A percentile compares a stretch with the other conserved stretches of the same genome.
Evolutionary conservation across 208 protist species (phyloP).

Genomic region (Angomonas desouzai): DNA sequence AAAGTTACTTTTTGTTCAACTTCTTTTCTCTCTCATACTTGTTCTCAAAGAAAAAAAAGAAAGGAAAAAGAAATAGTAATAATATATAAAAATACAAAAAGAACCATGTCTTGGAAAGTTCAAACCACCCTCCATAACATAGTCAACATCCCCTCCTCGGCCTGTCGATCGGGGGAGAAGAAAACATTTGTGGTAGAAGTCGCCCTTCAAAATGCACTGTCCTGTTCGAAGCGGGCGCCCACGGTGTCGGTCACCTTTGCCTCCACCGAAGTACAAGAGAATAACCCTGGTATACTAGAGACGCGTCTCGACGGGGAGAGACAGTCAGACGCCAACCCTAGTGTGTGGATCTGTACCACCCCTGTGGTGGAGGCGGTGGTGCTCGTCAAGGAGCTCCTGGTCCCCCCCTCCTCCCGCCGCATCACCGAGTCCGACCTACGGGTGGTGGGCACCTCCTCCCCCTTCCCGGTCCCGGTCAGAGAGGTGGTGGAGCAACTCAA

Average conservation of each 20-base stretch:
- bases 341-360: conserved; percentile 40
- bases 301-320: conserved; percentile 46
- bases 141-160: conserved; percentile 57
- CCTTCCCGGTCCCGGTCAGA: conserved; percentile 33
- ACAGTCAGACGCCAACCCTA: conserved; percentile 13
- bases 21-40: too few species aligned
- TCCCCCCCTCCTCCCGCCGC: conserved; percentile 8
- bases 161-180: conserved; percentile 26
- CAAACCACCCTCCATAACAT: conserved; percentile 73
- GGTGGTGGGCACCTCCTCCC: conserved; percentile 36
- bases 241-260: conserved; percentile 33
- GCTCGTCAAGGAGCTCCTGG: conserved; percentile 40
- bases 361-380: conserved; percentile 42
- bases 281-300: conserved; percentile 45
- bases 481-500: conserved; percentile 58
- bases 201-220: conserved; percentile 28
- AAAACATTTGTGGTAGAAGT: conserved; percentile 58
- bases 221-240: conserved; percentile 25
- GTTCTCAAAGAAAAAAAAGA: not conserved
- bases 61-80: not conserved
- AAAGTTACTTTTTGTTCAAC: too few species aligned
- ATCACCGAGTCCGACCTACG: conserved; percentile 18
- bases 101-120: conserved; percentile 39
- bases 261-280: conserved; percentile 31
- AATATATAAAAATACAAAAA: conserved; percentile 5